Evolutionary conservation across 768 basidiomycete species (phyloP).

Genomic region (Phanerodontia chrysosporium): DNA sequence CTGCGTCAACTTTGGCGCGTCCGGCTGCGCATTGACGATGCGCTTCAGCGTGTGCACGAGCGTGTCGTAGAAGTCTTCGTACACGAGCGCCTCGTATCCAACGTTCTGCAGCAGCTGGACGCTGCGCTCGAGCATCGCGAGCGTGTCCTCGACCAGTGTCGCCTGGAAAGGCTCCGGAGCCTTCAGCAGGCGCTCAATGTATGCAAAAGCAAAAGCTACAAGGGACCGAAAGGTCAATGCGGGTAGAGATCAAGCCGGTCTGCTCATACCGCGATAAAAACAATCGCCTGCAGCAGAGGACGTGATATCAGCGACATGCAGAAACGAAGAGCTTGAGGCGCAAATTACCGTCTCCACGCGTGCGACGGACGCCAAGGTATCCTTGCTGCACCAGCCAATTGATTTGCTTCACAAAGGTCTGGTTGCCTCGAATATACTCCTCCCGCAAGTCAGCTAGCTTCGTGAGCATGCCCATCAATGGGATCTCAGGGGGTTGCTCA

Average conservation of each 20-base stretch:
- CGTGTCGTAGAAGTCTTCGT: slow-evolving; percentile 72
- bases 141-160: slow-evolving; percentile 43
- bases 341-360: slow-evolving; percentile 59
- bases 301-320: neutral
- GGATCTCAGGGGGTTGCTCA: neutral
- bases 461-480: neutral
- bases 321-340: neutral
- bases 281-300: slow-evolving; percentile 59
- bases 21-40: slow-evolving; percentile 34
- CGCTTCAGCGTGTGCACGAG: slow-evolving; percentile 41
- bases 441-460: slow-evolving; percentile 36
- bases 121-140: slow-evolving; percentile 47
- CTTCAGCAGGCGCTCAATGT: slow-evolving; percentile 65
- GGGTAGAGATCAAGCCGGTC: neutral
- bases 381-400: slow-evolving; percentile 62
- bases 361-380: slow-evolving; percentile 62
- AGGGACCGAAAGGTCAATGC: neutral
- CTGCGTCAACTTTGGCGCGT: slow-evolving; percentile 33
- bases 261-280: slow-evolving; percentile 77
- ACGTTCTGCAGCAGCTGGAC: slow-evolving; percentile 47
- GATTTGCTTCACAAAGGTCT: slow-evolving; percentile 68
- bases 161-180: slow-evolving; percentile 33
- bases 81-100: slow-evolving; percentile 65
- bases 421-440: slow-evolving; percentile 63
- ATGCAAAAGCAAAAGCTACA: slow-evolving; percentile 78